phyloP scores from a whole-genome alignment of 164 flowering plant species.

The Vitis rupestris region DNA sequence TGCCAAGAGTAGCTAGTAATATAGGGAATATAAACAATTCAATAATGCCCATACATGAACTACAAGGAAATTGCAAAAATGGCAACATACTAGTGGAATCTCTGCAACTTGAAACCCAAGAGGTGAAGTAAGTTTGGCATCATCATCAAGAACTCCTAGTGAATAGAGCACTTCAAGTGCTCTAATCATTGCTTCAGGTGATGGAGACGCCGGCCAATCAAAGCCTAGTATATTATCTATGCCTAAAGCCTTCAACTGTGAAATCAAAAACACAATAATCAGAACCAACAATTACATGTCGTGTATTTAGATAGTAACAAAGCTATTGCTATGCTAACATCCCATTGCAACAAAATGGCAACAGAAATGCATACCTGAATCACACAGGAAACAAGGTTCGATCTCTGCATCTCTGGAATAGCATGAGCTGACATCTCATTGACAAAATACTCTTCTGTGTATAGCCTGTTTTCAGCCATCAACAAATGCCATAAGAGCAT shows the following conservation, averaged over 20 bases:
- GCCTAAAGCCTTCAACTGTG: slow-evolving; percentile 89
- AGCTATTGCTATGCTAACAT: not conserved
- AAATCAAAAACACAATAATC: slow-evolving; percentile 11
- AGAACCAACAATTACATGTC: not conserved
- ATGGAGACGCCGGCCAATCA: slow-evolving; percentile 96
- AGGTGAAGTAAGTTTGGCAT: slow-evolving; percentile 96
- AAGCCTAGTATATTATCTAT: slow-evolving; percentile 96
- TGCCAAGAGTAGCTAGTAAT: too few species aligned
- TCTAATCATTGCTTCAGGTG: slow-evolving; percentile 91
- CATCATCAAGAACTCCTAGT: slow-evolving; percentile 88
- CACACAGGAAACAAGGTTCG: slow-evolving; percentile 84
- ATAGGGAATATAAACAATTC: too few species aligned
- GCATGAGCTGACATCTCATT: slow-evolving; percentile 83
- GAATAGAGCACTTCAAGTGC: slow-evolving; percentile 94
- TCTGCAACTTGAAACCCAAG: slow-evolving; percentile 95
- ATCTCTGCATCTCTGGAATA: slow-evolving; percentile 94
- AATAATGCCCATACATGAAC: too few species aligned
- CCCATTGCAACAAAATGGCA: not conserved
- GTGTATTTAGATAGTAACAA: not conserved
- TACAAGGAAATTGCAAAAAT: not conserved
- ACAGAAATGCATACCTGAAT: slow-evolving; percentile 61
- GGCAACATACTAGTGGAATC: slow-evolving; percentile 73
- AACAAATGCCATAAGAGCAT: not conserved
- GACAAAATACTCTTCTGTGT: slow-evolving; percentile 81
- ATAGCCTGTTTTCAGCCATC: slow-evolving; percentile 54